Conservation (phyloP, 495 filamentous ascomycete genomes). For the Penicillium simplicissimum region DNA sequence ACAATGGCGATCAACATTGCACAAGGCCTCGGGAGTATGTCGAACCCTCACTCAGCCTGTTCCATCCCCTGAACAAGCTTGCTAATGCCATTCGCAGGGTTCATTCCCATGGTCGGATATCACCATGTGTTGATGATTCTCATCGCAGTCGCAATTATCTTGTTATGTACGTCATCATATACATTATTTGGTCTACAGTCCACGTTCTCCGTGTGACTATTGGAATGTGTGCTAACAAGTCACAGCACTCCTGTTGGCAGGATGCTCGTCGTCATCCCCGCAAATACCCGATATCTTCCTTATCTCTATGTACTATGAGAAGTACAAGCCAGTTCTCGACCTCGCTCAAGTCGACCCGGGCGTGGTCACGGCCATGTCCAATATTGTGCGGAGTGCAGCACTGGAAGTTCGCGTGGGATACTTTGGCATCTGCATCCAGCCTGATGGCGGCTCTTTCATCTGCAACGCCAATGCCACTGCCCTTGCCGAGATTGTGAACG, state of each 20-base stretch:
- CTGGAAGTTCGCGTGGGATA: slow-evolving; percentile 72
- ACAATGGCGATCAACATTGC: slow-evolving; percentile 34
- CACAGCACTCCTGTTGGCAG: slow-evolving; percentile 64
- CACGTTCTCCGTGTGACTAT: neutral
- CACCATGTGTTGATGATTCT: slow-evolving; percentile 99
- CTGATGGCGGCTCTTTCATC: slow-evolving; percentile 61
- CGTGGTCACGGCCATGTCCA: slow-evolving; percentile 65
- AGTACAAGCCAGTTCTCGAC: slow-evolving; percentile 61
- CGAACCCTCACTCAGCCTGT: neutral
- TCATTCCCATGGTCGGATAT: slow-evolving; percentile 94
- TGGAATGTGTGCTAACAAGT: slow-evolving; percentile 29
- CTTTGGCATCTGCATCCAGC: slow-evolving; percentile 69
- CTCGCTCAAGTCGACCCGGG: slow-evolving; percentile 82
- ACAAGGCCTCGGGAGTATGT: slow-evolving; percentile 39
- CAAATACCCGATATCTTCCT: slow-evolving; percentile 69
- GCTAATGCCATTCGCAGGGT: slow-evolving; percentile 52
- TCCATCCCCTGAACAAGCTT: neutral
- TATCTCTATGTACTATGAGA: slow-evolving; percentile 68
- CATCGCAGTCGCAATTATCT: slow-evolving; percentile 89
- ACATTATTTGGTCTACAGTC: neutral
- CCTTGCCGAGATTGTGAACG: slow-evolving; percentile 59
- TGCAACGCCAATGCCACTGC: slow-evolving; percentile 69
- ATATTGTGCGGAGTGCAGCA: slow-evolving; percentile 62
- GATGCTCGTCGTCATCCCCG: slow-evolving; percentile 69
- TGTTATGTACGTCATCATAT: slow-evolving; percentile 74